Percentiles rank a stretch among this genome's conserved stretches.
phyloP scores from a whole-genome alignment of 345 rosid genomes.

The Bruguiera parviflora region DNA sequence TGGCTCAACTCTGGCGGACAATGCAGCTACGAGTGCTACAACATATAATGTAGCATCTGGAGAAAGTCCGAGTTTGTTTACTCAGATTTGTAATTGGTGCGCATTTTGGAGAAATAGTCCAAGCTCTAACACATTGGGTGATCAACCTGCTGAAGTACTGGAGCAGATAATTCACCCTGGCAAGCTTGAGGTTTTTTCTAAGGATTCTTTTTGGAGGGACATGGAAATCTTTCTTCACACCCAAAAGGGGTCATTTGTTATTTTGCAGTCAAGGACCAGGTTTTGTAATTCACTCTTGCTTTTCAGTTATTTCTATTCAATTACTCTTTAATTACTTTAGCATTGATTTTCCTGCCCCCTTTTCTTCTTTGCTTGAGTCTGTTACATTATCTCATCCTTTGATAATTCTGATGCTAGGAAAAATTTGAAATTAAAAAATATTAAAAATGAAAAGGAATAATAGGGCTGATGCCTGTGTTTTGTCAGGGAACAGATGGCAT shows the following conservation, averaged over 20 bases:
- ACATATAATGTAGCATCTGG: slow-evolving; percentile 17
- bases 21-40: slow-evolving; percentile 18
- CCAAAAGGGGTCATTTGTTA: slow-evolving; percentile 43
- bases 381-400: too few species aligned
- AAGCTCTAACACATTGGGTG: slow-evolving; percentile 19
- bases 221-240: slow-evolving; percentile 56
- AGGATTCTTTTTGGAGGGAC: slow-evolving; percentile 53
- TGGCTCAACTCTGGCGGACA: slow-evolving; percentile 25
- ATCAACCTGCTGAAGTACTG: slow-evolving; percentile 27
- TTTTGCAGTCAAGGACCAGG: slow-evolving; percentile 67
- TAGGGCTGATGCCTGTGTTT: slow-evolving; percentile 2
- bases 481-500: slow-evolving; percentile 60
- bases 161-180: slow-evolving; percentile 18
- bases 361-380: too few species aligned
- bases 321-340: too few species aligned
- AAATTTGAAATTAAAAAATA: neutral
- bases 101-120: slow-evolving; percentile 31
- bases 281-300: slow-evolving; percentile 15
- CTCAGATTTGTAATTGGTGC: slow-evolving; percentile 32
- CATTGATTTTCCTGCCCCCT: too few species aligned
- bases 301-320: too few species aligned
- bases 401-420: neutral
- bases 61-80: slow-evolving; percentile 32
- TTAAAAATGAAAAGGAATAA: neutral
- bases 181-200: slow-evolving; percentile 36